Percentiles rank a stretch among this genome's conserved stretches.
These are phyloP conservation scores for Aspergillus pseudotamarii DNA, from an alignment of 2,329 filamentous ascomycete genomes.

Conservation along the genomic window DNA sequence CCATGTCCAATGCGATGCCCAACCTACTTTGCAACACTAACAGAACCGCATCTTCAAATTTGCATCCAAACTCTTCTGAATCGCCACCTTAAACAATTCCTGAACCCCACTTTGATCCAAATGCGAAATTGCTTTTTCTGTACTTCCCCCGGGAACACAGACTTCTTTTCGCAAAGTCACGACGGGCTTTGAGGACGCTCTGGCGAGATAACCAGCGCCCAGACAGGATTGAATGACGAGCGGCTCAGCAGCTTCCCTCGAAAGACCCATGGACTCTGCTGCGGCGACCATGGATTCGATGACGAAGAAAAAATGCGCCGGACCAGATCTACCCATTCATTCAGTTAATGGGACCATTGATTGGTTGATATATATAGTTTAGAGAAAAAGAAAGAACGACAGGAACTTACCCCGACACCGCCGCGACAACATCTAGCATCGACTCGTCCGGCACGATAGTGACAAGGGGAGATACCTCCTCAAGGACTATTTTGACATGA, in stretches of 20 bases:
- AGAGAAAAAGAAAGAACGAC: too few relatives aligned
- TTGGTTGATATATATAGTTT: neutral
- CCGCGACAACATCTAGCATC: constrained; percentile 2
- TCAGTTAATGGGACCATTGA: neutral
- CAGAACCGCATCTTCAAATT: neutral
- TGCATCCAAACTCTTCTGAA: neutral
- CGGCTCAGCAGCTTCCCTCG: neutral
- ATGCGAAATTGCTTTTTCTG: constrained; percentile 6
- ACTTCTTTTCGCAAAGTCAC: neutral
- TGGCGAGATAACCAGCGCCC: neutral
- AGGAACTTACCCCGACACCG: constrained; percentile 3
- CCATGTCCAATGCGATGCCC: neutral
- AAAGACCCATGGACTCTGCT: neutral
- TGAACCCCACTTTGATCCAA: neutral
- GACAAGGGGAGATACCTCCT: constrained; percentile 2
- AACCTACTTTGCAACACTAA: neutral
- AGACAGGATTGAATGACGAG: constrained; percentile 3
- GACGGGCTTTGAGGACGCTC: neutral
- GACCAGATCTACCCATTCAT: neutral
- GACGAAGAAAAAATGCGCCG: constrained; percentile 1
- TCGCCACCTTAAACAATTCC: neutral
- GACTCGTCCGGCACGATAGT: neutral
- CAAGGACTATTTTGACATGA: neutral
- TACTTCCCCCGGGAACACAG: constrained; percentile 6
- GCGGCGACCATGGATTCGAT: constrained; percentile 5